Conservation (phyloP, 2,329 filamentous ascomycete species). For the Orbilia oligospora region DNA sequence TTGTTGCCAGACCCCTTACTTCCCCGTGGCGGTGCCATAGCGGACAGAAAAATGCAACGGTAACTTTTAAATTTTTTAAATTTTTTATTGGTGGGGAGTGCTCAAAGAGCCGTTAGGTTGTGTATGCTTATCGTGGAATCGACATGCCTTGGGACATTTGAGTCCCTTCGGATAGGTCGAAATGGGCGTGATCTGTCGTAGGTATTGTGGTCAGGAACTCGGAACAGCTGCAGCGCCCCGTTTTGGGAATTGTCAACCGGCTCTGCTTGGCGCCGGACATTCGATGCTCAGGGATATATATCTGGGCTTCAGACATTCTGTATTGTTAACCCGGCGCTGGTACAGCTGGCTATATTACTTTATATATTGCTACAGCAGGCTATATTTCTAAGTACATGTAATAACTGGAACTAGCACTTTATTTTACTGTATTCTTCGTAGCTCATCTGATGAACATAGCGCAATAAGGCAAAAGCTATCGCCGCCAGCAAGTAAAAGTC, state of each 20-base stretch:
- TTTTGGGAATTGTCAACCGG: constrained; percentile 29
- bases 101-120: constrained; percentile 5
- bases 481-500: constrained; percentile 18
- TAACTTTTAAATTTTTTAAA: background rate
- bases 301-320: background rate
- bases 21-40: constrained; percentile 50
- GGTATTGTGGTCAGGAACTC: constrained; percentile 26
- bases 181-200: background rate
- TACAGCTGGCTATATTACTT: background rate
- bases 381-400: background rate
- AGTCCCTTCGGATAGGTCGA: constrained; percentile 7
- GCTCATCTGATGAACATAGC: constrained; percentile 28
- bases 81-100: no score
- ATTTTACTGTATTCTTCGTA: constrained; percentile 25
- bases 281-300: background rate
- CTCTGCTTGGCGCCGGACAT: constrained; percentile 26
- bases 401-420: background rate
- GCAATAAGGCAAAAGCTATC: constrained; percentile 12
- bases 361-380: background rate
- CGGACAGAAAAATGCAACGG: constrained; percentile 27
- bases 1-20: constrained; percentile 56
- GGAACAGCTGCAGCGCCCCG: constrained; percentile 18
- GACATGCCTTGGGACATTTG: constrained; percentile 17
- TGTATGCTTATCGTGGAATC: constrained; percentile 29
- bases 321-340: no score